Conservation (phyloP, 177 flowering plant genomes). For the Vitis hybrid region DNA sequence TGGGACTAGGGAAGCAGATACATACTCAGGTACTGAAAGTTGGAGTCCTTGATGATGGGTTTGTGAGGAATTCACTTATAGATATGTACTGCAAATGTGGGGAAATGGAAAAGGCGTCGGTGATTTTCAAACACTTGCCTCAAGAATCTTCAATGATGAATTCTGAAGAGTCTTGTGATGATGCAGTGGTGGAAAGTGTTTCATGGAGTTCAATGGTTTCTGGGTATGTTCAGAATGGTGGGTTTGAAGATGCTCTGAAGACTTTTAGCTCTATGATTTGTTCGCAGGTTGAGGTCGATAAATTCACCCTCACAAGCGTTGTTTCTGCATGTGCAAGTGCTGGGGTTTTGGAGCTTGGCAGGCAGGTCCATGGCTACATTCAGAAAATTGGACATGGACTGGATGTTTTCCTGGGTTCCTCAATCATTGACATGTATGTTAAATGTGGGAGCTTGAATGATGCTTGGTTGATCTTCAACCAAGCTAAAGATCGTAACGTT, state of each 20-base stretch:
- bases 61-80: slow-evolving; percentile 53
- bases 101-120: slow-evolving; percentile 42
- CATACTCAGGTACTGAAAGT: slow-evolving; percentile 45
- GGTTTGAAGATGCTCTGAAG: slow-evolving; percentile 49
- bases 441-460: slow-evolving; percentile 68
- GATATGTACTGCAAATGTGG: slow-evolving; percentile 75
- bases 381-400: slow-evolving; percentile 44
- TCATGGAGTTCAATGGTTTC: slow-evolving; percentile 60
- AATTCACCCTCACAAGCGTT: slow-evolving; percentile 53
- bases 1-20: slow-evolving; percentile 58
- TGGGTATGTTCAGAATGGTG: slow-evolving; percentile 59
- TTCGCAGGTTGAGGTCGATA: slow-evolving; percentile 36
- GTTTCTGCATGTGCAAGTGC: slow-evolving; percentile 54
- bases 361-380: slow-evolving; percentile 48
- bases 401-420: slow-evolving; percentile 49
- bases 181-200: slow-evolving; percentile 22
- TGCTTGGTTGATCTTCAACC: slow-evolving; percentile 45
- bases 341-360: slow-evolving; percentile 53
- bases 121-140: slow-evolving; percentile 25
- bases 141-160: background rate
- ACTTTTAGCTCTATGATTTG: slow-evolving; percentile 43
- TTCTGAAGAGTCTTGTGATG: slow-evolving; percentile 2
- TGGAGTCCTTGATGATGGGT: slow-evolving; percentile 34
- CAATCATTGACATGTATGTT: slow-evolving; percentile 71
- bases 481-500: slow-evolving; percentile 32